Evolutionary conservation across 2,329 filamentous ascomycete genomes (phyloP).

Genomic region (Arthrobotrys entomopaga): DNA sequence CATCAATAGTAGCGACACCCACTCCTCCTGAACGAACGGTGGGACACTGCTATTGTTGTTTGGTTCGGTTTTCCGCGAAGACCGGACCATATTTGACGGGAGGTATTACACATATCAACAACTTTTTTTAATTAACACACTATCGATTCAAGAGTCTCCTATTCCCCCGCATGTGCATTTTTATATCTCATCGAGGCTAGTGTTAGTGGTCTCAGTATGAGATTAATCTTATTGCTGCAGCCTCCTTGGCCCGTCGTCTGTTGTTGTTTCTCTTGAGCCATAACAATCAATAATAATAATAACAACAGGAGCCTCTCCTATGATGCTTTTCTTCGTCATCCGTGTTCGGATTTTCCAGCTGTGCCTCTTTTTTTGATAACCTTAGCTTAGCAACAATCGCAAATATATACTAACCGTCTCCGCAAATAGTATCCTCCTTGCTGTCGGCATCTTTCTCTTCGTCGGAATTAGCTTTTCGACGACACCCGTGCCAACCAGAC

Average conservation of each 20-base stretch:
- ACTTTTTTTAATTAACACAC: neutral
- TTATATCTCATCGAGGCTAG: slow-evolving; percentile 6
- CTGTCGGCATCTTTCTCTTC: slow-evolving; percentile 7
- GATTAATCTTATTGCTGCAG: slow-evolving; percentile 10
- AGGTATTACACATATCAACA: slow-evolving; percentile 14
- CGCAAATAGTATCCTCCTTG: no score
- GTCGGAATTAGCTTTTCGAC: slow-evolving; percentile 55
- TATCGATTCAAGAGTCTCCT: no score
- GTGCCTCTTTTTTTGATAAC: slow-evolving; percentile 10
- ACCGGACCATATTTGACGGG: slow-evolving; percentile 33
- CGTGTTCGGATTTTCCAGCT: slow-evolving; percentile 10
- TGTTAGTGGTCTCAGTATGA: neutral
- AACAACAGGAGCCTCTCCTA: neutral
- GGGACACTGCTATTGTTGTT: slow-evolving; percentile 24
- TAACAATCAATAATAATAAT: slow-evolving; percentile 1
- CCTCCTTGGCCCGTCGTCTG: slow-evolving; percentile 33
- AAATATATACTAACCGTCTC: slow-evolving; percentile 4
- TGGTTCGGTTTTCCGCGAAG: slow-evolving; percentile 37
- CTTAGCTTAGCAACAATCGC: neutral
- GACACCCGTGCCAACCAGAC: slow-evolving; percentile 7
- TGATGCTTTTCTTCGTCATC: slow-evolving; percentile 16
- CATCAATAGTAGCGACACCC: slow-evolving; percentile 33
- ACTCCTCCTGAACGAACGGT: slow-evolving; percentile 10
- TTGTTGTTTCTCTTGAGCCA: slow-evolving; percentile 7
- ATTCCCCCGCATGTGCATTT: slow-evolving; percentile 2